phyloP scores from a whole-genome alignment of 805 yeast species.

The Candida yuanshanica region DNA sequence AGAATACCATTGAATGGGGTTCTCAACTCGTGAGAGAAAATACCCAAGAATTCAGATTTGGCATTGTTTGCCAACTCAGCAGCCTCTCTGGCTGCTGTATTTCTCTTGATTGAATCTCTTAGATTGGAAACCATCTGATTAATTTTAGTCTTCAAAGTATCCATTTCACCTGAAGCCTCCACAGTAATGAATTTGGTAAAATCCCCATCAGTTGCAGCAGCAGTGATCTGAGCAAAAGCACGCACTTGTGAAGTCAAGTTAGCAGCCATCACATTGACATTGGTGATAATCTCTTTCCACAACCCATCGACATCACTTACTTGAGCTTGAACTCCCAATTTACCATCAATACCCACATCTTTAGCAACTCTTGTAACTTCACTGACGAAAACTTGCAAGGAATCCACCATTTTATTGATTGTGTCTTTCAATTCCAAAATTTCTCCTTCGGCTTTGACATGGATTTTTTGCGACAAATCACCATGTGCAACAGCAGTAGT shows the following conservation, averaged over 20 bases:
- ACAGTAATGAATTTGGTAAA: slow-evolving; percentile 86
- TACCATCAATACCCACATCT: slow-evolving; percentile 92
- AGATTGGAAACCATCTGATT: slow-evolving; percentile 82
- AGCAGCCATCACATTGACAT: slow-evolving; percentile 93
- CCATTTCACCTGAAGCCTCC: slow-evolving; percentile 90
- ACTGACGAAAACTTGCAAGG: slow-evolving; percentile 78
- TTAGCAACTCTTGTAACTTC: slow-evolving; percentile 89
- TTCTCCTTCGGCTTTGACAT: slow-evolving; percentile 88
- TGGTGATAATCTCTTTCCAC: slow-evolving; percentile 88
- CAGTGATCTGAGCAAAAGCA: slow-evolving; percentile 90
- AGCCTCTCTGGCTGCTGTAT: slow-evolving; percentile 91
- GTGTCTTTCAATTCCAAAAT: slow-evolving; percentile 80
- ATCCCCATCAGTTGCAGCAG: slow-evolving; percentile 92
- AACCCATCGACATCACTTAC: slow-evolving; percentile 86
- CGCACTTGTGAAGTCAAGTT: slow-evolving; percentile 87
- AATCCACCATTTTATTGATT: slow-evolving; percentile 89
- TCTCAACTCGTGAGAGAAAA: slow-evolving; percentile 82
- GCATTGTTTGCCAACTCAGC: slow-evolving; percentile 89
- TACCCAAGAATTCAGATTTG: slow-evolving; percentile 85
- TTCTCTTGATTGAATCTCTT: slow-evolving; percentile 84
- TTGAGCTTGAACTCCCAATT: slow-evolving; percentile 87
- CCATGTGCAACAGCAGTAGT: slow-evolving; percentile 95
- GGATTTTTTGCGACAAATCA: slow-evolving; percentile 83
- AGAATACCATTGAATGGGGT: slow-evolving; percentile 92
- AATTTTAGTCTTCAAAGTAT: slow-evolving; percentile 43